Percentiles rank a stretch among this genome's conserved stretches.
phyloP scores from a whole-genome alignment of 106 monocot species.

The Triglochin maritima region DNA sequence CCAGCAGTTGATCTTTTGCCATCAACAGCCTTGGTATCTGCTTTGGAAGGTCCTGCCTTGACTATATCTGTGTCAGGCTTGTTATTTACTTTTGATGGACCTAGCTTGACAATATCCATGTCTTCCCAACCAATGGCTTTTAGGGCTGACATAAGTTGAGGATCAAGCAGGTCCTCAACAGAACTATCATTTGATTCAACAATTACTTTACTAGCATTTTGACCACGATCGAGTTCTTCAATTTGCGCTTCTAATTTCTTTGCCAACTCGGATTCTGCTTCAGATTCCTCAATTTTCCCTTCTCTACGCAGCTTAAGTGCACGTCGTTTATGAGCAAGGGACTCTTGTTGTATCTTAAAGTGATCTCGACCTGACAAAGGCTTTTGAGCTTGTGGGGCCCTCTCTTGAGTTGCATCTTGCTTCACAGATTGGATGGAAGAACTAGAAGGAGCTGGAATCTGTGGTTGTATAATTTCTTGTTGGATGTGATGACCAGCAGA shows the following conservation, averaged over 20 bases:
- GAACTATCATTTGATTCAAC: slow-evolving; percentile 11
- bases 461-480: not conserved
- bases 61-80: not conserved
- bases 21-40: not conserved
- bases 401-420: slow-evolving; percentile 18
- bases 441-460: slow-evolving; percentile 5
- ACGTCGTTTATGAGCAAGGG: slow-evolving; percentile 80
- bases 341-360: slow-evolving; percentile 84
- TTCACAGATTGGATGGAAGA: not conserved
- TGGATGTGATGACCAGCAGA: not conserved
- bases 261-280: slow-evolving; percentile 62
- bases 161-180: slow-evolving; percentile 76
- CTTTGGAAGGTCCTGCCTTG: not conserved
- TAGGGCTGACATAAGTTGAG: slow-evolving; percentile 72
- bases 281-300: slow-evolving; percentile 77
- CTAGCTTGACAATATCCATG: slow-evolving; percentile 17
- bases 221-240: slow-evolving; percentile 28
- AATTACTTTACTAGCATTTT: not conserved
- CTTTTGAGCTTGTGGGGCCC: slow-evolving; percentile 29
- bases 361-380: slow-evolving; percentile 56
- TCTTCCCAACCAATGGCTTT: slow-evolving; percentile 81
- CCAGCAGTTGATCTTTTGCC: not conserved
- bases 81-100: slow-evolving; percentile 19
- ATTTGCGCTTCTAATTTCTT: slow-evolving; percentile 73
- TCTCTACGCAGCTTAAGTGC: slow-evolving; percentile 87